Evolutionary conservation across 1,139 yeast genomes (phyloP).

Genomic region (Sugiyamaella paludigena): DNA sequence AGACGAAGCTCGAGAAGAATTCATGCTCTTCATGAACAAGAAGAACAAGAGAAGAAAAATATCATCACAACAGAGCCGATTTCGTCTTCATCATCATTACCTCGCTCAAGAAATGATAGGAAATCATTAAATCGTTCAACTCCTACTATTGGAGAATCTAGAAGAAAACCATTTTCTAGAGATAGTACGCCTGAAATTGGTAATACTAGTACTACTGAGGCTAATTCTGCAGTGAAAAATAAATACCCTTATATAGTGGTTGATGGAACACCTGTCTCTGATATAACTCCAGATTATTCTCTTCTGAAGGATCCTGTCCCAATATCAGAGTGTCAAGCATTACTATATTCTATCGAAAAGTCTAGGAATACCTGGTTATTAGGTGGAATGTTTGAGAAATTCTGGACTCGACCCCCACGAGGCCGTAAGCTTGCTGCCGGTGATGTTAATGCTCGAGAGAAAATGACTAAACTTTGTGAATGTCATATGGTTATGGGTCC

Average conservation of each 20-base stretch:
- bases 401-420: conserved; percentile 65
- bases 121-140: not conserved
- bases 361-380: conserved; percentile 72
- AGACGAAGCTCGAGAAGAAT: conserved; percentile 16
- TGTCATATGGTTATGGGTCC: conserved; percentile 75
- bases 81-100: not conserved
- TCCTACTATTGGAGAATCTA: conserved; percentile 1
- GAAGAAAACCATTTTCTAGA: too few relatives aligned
- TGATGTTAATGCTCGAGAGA: conserved; percentile 64
- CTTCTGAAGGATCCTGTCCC: conserved; percentile 64
- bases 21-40: conserved; percentile 12
- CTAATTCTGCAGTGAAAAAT: not conserved
- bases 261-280: conserved; percentile 70
- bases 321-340: conserved; percentile 65
- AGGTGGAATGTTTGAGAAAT: conserved; percentile 73
- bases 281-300: conserved; percentile 57
- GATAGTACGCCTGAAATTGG: not conserved
- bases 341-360: conserved; percentile 59
- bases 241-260: conserved; percentile 63
- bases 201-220: not conserved
- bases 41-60: not conserved
- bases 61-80: not conserved
- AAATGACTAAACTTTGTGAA: conserved; percentile 86
- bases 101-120: not conserved
- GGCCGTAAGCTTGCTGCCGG: conserved; percentile 51